Base-by-base conservation (phyloP, 2,329 filamentous ascomycete species). In the Penicillium sclerotigenum region DNA sequence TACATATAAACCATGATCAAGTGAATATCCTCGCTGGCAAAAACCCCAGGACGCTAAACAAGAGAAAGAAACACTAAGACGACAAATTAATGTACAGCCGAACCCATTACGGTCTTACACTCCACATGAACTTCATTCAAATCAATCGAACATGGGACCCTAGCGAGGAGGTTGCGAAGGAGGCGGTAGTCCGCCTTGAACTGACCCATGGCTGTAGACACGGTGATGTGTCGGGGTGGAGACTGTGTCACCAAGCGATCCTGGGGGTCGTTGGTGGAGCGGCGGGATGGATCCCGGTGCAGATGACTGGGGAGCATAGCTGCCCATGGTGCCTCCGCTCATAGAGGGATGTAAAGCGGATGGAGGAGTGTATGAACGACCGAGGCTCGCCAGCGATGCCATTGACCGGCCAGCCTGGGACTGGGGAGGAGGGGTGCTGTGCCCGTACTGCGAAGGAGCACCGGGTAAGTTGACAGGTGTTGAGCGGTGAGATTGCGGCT, bases 321-420 rank as follows among this genome's bases (percentile, higher is more conserved):
- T 36, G 10, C 47, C 62, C 52, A 74, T 60, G 10, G 68, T 63
- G 20, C 65, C 52, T 22, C 70, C 66, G 11, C 65, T 58, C 18
- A 63, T 55, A 1, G 66, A 64, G 14, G 68, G 69, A 41, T 71
- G 66, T 43, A 75, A 41, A 18, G 65, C 62, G 6, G 72, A 61
- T 1, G 73, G 73, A n/a, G 75, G 75, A 3, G 73, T 76, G 52
- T 72, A 77, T 9, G 75, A 71, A 36, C 74, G 69, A 14, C 66
- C 70, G 24, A 75, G 64, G 14, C 59, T 60, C 34, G 70, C 61
- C 26, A 67, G 52, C 31, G 65, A 57, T 24, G 66, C 64, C 50
- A 68, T 60, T 42, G 65, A 64, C 46, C 69, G 66, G 33, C 70
- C 61, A 26, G 54, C 53, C 46, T 68, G 67, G 14, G 58, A 61